Evolutionary conservation across 1,284 basidiomycete genomes (phyloP), one percentile per base, ranked within the genome.

Genomic region (Butyriboletus pseudospeciosus): DNA sequence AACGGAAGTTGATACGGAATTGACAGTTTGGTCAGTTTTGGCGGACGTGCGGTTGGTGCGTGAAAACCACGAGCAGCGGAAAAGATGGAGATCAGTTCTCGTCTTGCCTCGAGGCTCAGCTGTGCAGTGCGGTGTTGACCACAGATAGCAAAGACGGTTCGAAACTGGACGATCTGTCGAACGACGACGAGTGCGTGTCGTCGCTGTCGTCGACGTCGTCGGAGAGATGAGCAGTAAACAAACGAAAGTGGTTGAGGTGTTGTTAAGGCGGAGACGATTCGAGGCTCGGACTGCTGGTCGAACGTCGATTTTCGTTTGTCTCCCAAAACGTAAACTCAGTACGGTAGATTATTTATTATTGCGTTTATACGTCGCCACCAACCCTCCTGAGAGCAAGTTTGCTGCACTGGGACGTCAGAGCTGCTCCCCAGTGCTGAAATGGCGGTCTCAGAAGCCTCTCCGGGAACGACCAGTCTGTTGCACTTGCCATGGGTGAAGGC

Each of bases 1-100:
- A 66, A 45, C 60, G 60, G 57, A 63, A 59, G 65, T 61, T 57
- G 65, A 58, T 47, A 53, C 57, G 54, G 64, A 66, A 63, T 66
- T 57, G 61, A 65, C 61, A 53, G 58, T 51, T 68, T 70, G 62
- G 50, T 64, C 61, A 47, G 53, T 64, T 62, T 69, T 58, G 57
- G 66, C 57, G 65, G 70, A 61, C 55, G 70, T 67, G 70, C 64
- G 66, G 66, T 57, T 57, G 58, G 66, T 69, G 70, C 69, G 70
- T 64, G 70, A 69, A 70, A 52, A 54, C 66, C 67, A 72, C 67
- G 69, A 69, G 69, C 58, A 67, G 49, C 68, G 63, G 58, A 59
- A 59, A 69, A 70, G 64, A 65, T 56, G 56, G 57, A 42, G 59
- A 68, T 71, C 67, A 59, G 53, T 50, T 47, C 59, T 44, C 47